These are phyloP conservation scores for Scorias spongiosa DNA, from an alignment of 2,329 filamentous ascomycete species.

Conservation along the genomic window DNA sequence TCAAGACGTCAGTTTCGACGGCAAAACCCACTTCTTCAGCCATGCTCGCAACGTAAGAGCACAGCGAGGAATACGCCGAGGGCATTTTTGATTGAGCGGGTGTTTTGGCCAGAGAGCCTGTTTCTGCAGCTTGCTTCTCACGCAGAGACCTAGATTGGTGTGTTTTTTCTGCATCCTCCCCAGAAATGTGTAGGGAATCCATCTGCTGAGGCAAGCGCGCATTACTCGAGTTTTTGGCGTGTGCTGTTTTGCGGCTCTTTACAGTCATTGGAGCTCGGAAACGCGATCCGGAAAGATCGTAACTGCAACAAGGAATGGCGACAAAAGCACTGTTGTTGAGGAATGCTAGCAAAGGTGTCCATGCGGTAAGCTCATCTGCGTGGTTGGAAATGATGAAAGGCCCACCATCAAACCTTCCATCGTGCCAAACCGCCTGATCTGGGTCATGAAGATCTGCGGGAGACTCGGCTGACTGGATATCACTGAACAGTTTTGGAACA, in stretches of 20 bases:
- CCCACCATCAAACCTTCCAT: slow-evolving; percentile 49
- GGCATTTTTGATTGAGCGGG: slow-evolving; percentile 24
- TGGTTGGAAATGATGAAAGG: slow-evolving; percentile 97
- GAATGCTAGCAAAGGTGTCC: slow-evolving; percentile 79
- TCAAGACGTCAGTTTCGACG: slow-evolving; percentile 68
- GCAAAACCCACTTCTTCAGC: slow-evolving; percentile 58
- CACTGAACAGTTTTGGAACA: slow-evolving; percentile 36
- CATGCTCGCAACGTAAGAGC: slow-evolving; percentile 59
- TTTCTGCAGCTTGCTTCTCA: slow-evolving; percentile 16
- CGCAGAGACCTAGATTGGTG: background rate
- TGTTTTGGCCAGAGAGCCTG: slow-evolving; percentile 19
- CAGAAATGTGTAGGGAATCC: background rate
- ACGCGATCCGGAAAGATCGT: slow-evolving; percentile 59
- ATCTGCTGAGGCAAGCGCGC: slow-evolving; percentile 11
- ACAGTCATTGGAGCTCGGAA: slow-evolving; percentile 44
- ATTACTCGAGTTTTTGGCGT: background rate
- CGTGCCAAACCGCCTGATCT: slow-evolving; percentile 19
- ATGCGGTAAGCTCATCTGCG: slow-evolving; percentile 86
- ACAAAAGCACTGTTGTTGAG: slow-evolving; percentile 69
- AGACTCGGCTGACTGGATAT: background rate
- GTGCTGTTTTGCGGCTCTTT: slow-evolving; percentile 6
- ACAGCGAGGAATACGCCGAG: slow-evolving; percentile 72
- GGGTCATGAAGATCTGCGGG: slow-evolving; percentile 1
- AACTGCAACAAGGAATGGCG: slow-evolving; percentile 89
- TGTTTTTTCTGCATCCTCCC: background rate